These are phyloP conservation scores for Klebsormidium nitens DNA, from an alignment of 139 green algal species.

Conservation along the genomic window DNA sequence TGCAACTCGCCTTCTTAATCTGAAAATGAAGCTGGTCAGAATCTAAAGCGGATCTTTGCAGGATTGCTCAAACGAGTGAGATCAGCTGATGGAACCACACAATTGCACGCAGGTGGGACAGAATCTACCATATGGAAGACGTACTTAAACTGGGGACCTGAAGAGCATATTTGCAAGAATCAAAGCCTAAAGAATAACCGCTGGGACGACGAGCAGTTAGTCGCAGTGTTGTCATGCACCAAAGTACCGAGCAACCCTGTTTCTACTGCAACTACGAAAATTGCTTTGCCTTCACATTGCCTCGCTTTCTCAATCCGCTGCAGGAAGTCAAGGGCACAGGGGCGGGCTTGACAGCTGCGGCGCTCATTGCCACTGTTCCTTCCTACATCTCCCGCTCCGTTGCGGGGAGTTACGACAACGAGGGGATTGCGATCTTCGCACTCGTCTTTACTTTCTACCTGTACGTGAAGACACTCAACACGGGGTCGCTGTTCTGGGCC, in stretches of 20 bases:
- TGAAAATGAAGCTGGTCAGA: no score
- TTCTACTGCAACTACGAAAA: neutral
- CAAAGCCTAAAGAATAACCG: no score
- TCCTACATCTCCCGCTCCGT: slow-evolving; percentile 65
- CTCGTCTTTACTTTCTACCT: slow-evolving; percentile 57
- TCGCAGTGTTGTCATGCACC: neutral
- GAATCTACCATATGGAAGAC: no score
- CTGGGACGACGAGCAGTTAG: no score
- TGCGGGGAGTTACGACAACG: slow-evolving; percentile 65
- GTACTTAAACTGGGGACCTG: no score
- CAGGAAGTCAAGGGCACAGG: slow-evolving; percentile 57
- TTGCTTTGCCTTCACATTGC: neutral
- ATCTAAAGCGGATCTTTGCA: no score
- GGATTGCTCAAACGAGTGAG: no score
- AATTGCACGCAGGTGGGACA: no score
- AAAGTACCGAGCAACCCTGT: neutral
- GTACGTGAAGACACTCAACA: slow-evolving; percentile 75
- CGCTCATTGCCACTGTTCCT: slow-evolving; percentile 74
- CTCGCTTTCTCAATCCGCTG: neutral
- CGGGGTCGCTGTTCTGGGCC: slow-evolving; percentile 70
- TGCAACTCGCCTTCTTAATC: no score
- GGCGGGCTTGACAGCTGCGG: slow-evolving; percentile 74
- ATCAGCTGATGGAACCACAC: no score
- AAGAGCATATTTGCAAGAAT: no score
- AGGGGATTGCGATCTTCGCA: slow-evolving; percentile 87